Conservation (phyloP, 2,329 filamentous ascomycete species). For the Thelonectria discophora region DNA sequence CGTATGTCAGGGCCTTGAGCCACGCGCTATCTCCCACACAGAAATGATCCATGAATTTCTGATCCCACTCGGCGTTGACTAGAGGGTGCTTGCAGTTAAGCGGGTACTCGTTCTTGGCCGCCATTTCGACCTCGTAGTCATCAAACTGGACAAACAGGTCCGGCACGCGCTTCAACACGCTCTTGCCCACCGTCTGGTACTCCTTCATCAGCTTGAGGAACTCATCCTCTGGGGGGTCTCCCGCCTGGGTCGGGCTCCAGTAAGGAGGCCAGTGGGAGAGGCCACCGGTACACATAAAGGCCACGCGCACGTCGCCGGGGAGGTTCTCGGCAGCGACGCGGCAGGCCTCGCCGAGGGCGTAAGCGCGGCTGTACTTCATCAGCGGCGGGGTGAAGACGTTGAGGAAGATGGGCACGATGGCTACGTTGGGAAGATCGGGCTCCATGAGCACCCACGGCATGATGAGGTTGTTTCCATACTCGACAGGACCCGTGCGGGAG, state of each 20-base stretch:
- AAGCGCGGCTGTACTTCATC: slow-evolving; percentile 43
- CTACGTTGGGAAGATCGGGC: slow-evolving; percentile 31
- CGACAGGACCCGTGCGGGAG: slow-evolving; percentile 35
- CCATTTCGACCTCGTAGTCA: slow-evolving; percentile 46
- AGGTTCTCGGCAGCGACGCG: not conserved
- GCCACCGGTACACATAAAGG: slow-evolving; percentile 35
- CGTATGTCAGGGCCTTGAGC: not conserved
- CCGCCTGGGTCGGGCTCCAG: slow-evolving; percentile 41
- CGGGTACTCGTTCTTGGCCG: slow-evolving; percentile 43
- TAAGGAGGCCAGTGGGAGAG: slow-evolving; percentile 45
- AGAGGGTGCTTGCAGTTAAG: slow-evolving; percentile 44
- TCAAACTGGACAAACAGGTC: slow-evolving; percentile 43
- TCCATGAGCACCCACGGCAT: slow-evolving; percentile 46
- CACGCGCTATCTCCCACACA: slow-evolving; percentile 29
- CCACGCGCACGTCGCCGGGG: not conserved
- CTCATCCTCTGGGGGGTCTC: slow-evolving; percentile 36
- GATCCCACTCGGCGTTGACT: slow-evolving; percentile 42
- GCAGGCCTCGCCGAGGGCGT: not conserved
- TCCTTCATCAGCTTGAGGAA: slow-evolving; percentile 44
- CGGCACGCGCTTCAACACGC: slow-evolving; percentile 36
- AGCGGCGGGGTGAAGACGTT: slow-evolving; percentile 43
- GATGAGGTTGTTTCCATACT: slow-evolving; percentile 44
- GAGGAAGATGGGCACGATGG: slow-evolving; percentile 42
- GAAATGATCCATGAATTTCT: slow-evolving; percentile 39
- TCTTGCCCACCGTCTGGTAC: slow-evolving; percentile 42